Evolutionary conservation across 2,329 filamentous ascomycete genomes (phyloP).

Genomic region (Neonectria faginata): DNA sequence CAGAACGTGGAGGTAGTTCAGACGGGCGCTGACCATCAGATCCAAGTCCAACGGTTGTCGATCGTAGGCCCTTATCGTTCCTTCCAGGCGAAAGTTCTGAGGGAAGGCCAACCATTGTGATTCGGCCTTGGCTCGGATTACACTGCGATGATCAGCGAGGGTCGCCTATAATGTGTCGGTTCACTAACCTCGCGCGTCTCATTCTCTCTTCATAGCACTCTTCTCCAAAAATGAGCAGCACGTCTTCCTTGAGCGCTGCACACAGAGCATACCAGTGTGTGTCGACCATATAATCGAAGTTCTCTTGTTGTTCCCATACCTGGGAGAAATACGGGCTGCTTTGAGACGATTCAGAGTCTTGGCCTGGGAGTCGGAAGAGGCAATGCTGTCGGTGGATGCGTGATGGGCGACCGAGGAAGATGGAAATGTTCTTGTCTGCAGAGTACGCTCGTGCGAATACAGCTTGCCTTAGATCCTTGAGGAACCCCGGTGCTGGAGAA

Average conservation of each 20-base stretch:
- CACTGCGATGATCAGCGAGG: background rate
- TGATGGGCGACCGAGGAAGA: conserved; percentile 63
- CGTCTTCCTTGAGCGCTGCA: conserved; percentile 30
- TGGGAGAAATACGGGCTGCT: conserved; percentile 4
- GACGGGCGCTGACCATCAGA: conserved; percentile 21
- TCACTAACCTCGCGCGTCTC: conserved; percentile 12
- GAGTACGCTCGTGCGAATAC: conserved; percentile 58
- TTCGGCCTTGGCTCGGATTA: conserved; percentile 16
- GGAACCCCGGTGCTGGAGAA: conserved; percentile 50
- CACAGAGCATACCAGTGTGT: conserved; percentile 26
- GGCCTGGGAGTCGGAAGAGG: conserved; percentile 45
- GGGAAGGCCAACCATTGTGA: conserved; percentile 25
- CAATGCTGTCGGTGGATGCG: conserved; percentile 58
- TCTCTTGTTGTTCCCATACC: conserved; percentile 9
- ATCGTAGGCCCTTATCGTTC: conserved; percentile 18
- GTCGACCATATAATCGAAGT: conserved; percentile 17
- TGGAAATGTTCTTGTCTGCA: conserved; percentile 60
- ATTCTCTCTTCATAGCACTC: background rate
- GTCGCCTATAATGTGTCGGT: background rate
- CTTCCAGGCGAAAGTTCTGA: conserved; percentile 16
- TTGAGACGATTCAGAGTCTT: background rate
- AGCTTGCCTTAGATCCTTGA: conserved; percentile 53
- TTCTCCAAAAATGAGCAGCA: conserved; percentile 24
- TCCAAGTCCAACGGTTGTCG: conserved; percentile 18
- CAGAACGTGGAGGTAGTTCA: conserved; percentile 29